These are phyloP conservation scores for Gaultheria prostrata DNA, from an alignment of 148 eudicot species.

Conservation along the genomic window DNA sequence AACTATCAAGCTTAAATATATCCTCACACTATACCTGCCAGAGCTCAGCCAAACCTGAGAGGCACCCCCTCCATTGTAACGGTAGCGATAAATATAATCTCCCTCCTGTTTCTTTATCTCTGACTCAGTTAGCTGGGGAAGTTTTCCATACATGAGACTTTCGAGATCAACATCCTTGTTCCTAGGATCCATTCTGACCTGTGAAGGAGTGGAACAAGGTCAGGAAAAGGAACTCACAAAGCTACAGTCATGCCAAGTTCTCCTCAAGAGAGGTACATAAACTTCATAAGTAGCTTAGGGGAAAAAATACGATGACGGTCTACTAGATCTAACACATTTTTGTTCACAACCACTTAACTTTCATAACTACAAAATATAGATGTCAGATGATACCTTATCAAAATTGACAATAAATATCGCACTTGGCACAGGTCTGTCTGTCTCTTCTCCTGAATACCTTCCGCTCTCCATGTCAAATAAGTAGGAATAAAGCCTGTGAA, in stretches of 20 bases:
- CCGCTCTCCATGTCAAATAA: conserved; percentile 69
- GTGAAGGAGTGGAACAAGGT: conserved; percentile 24
- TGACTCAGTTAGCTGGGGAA: conserved; percentile 60
- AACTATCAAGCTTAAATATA: background rate
- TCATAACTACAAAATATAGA: background rate
- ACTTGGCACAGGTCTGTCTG: conserved; percentile 77
- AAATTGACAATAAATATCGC: conserved; percentile 88
- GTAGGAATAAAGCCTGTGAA: conserved; percentile 75
- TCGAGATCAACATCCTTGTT: conserved; percentile 80
- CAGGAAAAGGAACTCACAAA: conserved; percentile 10
- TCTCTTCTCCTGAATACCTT: conserved; percentile 47
- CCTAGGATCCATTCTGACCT: conserved; percentile 97
- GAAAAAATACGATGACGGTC: background rate
- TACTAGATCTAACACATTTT: background rate
- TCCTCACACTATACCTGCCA: conserved; percentile 57
- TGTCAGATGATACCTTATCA: conserved; percentile 63
- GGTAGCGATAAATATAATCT: conserved; percentile 84
- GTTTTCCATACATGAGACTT: conserved; percentile 58
- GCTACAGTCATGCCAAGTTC: background rate
- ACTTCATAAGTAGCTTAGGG: background rate
- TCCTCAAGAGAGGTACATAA: background rate
- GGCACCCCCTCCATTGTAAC: conserved; percentile 97
- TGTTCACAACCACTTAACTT: background rate
- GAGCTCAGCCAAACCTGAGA: conserved; percentile 99
- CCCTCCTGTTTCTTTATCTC: conserved; percentile 92